Base-by-base conservation (phyloP, 2,329 filamentous ascomycete genomes). In the Didymella arachidicola region DNA sequence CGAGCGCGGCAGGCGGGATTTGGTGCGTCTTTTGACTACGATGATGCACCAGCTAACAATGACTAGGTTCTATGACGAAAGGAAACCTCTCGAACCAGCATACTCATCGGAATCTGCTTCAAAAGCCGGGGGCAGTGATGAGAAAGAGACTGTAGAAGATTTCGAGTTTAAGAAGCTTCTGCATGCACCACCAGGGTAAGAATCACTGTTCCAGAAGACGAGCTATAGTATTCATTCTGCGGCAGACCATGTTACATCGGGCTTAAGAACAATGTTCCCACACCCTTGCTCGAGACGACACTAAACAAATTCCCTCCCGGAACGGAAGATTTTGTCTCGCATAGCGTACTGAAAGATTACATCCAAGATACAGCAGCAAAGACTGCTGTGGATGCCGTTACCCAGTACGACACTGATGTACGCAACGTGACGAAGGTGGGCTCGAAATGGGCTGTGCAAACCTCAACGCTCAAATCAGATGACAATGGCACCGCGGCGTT, bases 321-420 rank as follows among this genome's bases (percentile, higher is more conserved):
- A 0, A 89, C 86, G 0, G 81, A 82, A 2, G 84, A 86, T 16
- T 85, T 85, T 59, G 84, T 88, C 4, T 82, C 77, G 2, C 88
- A 90, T 58, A 67, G 75, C 16, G 79, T 83, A 0, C 75, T 90
- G 8, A 82, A 83, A 32, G 76, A 82, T 2, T 91, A 91, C 65
- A 83, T 91, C 4, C 83, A 87, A 59, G 79, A 82, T n/a, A 83
- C 87, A 0, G 83, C 87, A 0, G 62, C 63, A 0, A 73, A 79
- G 1, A 79, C 82, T 1, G 82, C 82, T 0, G 82, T 89, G 0
- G 72, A 85, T 2, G 71, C 78, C 0, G 67, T 79, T 8, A 86
- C 85, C 0, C 67, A 76, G 0, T 89, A 85, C 64, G 78, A 87
- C 43, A 89, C 87, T 0, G 78, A 84, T n/a, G 88, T 90, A 0